Percentiles rank a stretch among this genome's conserved stretches.
phyloP scores from a whole-genome alignment of 2,329 filamentous ascomycete genomes.

The Paraphaeosphaeria sporulosa region DNA sequence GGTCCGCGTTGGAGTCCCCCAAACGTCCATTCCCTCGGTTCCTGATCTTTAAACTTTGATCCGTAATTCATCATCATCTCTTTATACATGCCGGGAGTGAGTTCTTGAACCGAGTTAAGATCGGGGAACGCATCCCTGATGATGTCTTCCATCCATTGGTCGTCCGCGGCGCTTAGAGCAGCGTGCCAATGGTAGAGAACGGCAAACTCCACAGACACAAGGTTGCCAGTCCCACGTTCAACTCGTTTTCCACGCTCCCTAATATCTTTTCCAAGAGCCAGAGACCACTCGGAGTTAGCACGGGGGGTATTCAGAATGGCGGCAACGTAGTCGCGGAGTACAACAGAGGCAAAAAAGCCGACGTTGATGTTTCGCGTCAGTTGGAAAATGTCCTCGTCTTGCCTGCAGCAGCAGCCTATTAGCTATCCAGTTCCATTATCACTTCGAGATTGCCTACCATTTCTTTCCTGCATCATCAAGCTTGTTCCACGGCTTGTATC shows the following conservation, averaged over 20 bases:
- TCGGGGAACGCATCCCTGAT: constrained; percentile 31
- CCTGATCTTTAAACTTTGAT: constrained; percentile 59
- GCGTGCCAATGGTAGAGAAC: constrained; percentile 86
- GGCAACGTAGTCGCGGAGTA: constrained; percentile 77
- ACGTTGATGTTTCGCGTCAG: constrained; percentile 58
- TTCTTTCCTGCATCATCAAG: constrained; percentile 33
- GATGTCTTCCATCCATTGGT: constrained; percentile 75
- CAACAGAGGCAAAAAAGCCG: constrained; percentile 67
- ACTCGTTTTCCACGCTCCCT: constrained; percentile 52
- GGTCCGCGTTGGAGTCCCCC: constrained; percentile 67
- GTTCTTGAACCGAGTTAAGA: constrained; percentile 39
- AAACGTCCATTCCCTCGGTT: constrained; percentile 73
- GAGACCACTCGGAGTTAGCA: constrained; percentile 75
- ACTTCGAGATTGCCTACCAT: constrained; percentile 20
- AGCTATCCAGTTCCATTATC: not conserved
- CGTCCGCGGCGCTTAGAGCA: constrained; percentile 73
- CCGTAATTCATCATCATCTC: constrained; percentile 47
- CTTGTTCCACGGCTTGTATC: constrained; percentile 71
- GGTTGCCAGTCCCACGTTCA: constrained; percentile 74
- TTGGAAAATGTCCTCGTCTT: constrained; percentile 57
- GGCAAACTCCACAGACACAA: constrained; percentile 85
- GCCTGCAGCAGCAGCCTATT: constrained; percentile 25
- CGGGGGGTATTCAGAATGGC: constrained; percentile 76
- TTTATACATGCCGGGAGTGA: constrained; percentile 46
- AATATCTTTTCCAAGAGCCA: constrained; percentile 70